Evolutionary conservation across 345 rosid species (phyloP).

Genomic region (Kernera saxatilis): DNA sequence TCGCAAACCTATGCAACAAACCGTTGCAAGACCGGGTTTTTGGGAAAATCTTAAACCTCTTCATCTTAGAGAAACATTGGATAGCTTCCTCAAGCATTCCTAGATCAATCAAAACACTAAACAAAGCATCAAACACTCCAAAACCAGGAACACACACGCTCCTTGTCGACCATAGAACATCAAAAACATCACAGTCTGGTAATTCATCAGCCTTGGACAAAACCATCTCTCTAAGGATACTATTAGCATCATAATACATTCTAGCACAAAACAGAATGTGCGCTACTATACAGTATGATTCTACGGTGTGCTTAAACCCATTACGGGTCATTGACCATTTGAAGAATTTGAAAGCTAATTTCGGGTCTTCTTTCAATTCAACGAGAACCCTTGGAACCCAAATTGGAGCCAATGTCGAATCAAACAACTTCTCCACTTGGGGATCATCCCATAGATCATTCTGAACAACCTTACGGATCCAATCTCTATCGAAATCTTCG

Average conservation of each 20-base stretch:
- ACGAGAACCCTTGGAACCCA: slow-evolving; percentile 51
- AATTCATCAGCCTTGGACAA: slow-evolving; percentile 8
- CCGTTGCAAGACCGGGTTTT: slow-evolving; percentile 63
- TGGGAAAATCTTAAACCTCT: slow-evolving; percentile 50
- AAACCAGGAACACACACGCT: slow-evolving; percentile 47
- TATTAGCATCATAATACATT: slow-evolving; percentile 52
- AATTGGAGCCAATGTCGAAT: slow-evolving; percentile 39
- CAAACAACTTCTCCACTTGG: slow-evolving; percentile 17
- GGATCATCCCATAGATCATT: slow-evolving; percentile 49
- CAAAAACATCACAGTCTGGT: slow-evolving; percentile 44
- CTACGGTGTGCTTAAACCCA: slow-evolving; percentile 40
- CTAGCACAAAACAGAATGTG: slow-evolving; percentile 52
- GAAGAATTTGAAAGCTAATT: slow-evolving; percentile 57
- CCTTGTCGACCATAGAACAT: slow-evolving; percentile 62
- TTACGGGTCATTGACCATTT: slow-evolving; percentile 42
- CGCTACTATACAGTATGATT: slow-evolving; percentile 48
- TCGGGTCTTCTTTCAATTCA: slow-evolving; percentile 46
- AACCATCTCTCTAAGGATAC: slow-evolving; percentile 47
- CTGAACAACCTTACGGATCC: slow-evolving; percentile 36
- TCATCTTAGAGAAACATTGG: slow-evolving; percentile 50
- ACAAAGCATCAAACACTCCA: slow-evolving; percentile 76
- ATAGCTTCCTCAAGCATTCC: slow-evolving; percentile 60
- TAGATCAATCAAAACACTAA: slow-evolving; percentile 56
- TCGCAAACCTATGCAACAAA: slow-evolving; percentile 46
- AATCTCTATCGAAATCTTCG: slow-evolving; percentile 29